Evolutionary conservation across 2,329 filamentous ascomycete genomes (phyloP).

Genomic region (Microdochium bolleyi): DNA sequence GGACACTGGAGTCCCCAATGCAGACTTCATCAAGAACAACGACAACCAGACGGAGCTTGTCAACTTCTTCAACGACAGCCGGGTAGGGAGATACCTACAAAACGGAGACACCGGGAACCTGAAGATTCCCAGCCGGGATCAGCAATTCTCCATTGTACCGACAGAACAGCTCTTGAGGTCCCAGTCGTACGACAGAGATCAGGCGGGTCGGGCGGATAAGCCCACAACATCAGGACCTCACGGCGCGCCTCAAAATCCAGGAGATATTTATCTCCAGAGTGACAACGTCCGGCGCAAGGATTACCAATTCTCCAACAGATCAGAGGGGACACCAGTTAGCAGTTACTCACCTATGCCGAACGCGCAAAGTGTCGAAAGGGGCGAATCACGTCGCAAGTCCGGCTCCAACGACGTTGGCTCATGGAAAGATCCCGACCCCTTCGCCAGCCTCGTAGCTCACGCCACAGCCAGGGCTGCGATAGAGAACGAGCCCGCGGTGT

Average conservation of each 20-base stretch:
- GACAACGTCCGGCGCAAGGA: constrained; percentile 16
- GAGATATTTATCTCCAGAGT: constrained; percentile 22
- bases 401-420: not conserved
- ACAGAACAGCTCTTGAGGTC: not conserved
- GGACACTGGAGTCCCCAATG: constrained; percentile 18
- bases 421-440: not conserved
- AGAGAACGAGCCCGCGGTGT: not conserved
- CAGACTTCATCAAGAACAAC: constrained; percentile 22
- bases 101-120: constrained; percentile 18
- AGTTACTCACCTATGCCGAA: not conserved
- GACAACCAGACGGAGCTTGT: constrained; percentile 23
- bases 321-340: constrained; percentile 12
- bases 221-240: constrained; percentile 16
- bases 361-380: not conserved
- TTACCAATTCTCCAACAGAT: constrained; percentile 10
- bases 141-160: constrained; percentile 7
- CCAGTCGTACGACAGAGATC: not conserved
- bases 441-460: not conserved
- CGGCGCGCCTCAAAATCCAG: constrained; percentile 21
- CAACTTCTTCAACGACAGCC: constrained; percentile 20
- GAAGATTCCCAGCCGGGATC: constrained; percentile 14
- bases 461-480: not conserved
- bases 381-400: not conserved
- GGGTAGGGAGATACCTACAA: constrained; percentile 20
- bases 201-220: constrained; percentile 3